A percentile compares a stretch with the other conserved stretches of the same genome.
These are phyloP conservation scores for Avena insularis DNA, from an alignment of 176 grass and related monocot species.

Conservation along the genomic window DNA sequence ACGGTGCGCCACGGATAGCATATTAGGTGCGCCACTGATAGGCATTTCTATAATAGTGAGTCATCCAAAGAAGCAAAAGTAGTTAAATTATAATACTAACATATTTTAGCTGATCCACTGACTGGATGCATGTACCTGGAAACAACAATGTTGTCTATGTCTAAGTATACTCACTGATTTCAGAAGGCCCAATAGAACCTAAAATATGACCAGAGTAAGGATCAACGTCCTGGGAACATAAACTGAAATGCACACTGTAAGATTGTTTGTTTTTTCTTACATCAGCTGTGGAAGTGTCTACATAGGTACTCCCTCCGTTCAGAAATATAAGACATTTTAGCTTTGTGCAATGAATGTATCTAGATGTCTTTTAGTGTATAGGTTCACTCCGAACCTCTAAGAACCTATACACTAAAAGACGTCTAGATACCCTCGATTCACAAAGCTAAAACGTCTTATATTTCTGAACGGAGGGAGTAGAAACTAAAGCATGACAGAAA, in stretches of 20 bases:
- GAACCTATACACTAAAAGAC: too few relatives aligned
- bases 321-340: too few relatives aligned
- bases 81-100: constrained; percentile 11
- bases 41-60: too few relatives aligned
- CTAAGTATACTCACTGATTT: neutral
- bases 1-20: too few relatives aligned
- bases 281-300: neutral
- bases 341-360: too few relatives aligned
- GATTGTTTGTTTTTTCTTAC: neutral
- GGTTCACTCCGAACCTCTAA: too few relatives aligned
- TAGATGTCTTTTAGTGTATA: too few relatives aligned
- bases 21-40: too few relatives aligned
- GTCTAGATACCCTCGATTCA: too few relatives aligned
- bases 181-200: neutral
- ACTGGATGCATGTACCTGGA: neutral
- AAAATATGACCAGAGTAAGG: neutral
- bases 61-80: constrained; percentile 3
- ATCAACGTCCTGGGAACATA: neutral
- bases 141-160: neutral
- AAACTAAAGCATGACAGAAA: neutral
- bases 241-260: neutral
- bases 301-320: neutral
- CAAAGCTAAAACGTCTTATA: too few relatives aligned
- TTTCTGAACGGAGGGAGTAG: neutral
- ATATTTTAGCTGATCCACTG: neutral